Conservation (phyloP, 179 eudicot species). For the Patellifolia procumbens region DNA sequence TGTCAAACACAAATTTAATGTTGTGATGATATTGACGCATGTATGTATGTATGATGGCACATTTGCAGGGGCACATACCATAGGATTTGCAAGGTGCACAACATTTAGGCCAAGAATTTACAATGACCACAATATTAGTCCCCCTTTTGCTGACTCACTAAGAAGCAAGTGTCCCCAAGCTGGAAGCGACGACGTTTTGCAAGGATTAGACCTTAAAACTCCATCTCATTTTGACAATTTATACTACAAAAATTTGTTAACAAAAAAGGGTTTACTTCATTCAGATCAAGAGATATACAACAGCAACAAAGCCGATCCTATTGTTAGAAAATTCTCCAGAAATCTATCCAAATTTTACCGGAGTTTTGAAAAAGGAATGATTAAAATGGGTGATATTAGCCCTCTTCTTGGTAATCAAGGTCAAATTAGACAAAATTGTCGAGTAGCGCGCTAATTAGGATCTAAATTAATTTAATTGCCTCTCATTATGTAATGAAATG, state of each 20-base stretch:
- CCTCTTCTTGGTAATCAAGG: constrained; percentile 43
- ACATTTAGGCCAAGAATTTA: constrained; percentile 33
- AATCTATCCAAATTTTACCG: constrained; percentile 28
- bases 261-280: constrained; percentile 41
- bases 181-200: constrained; percentile 28
- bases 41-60: neutral
- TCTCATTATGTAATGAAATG: neutral
- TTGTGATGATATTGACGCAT: neutral
- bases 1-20: neutral
- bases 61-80: constrained; percentile 42
- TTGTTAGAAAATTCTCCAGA: constrained; percentile 29
- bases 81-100: constrained; percentile 40
- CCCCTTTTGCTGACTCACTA: constrained; percentile 19
- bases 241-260: constrained; percentile 34
- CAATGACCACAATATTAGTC: constrained; percentile 29
- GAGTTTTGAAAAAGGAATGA: constrained; percentile 37
- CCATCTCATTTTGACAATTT: constrained; percentile 37
- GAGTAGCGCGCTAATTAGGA: constrained; percentile 26
- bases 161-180: constrained; percentile 28
- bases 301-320: constrained; percentile 27
- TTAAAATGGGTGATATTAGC: constrained; percentile 47
- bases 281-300: constrained; percentile 43
- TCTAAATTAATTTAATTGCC: neutral
- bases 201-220: constrained; percentile 37
- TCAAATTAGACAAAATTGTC: constrained; percentile 45